Evolutionary conservation across 495 filamentous ascomycete genomes (phyloP), one percentile per base, ranked within the genome.

Genomic region (Penicillium simplicissimum): DNA sequence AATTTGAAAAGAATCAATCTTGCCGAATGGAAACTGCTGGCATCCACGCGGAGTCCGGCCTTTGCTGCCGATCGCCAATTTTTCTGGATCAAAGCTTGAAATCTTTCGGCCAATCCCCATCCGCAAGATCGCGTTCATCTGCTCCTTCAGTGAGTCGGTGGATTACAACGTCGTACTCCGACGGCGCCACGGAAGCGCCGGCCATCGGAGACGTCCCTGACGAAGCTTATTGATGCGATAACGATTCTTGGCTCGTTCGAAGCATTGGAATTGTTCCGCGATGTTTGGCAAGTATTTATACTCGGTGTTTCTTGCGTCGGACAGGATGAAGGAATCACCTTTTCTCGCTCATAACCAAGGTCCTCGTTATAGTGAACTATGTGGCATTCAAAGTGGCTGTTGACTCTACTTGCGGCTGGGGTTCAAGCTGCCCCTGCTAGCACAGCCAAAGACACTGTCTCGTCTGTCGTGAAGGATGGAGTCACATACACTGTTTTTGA

Each of bases 401-500:
- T 55, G 13, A 36, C 53, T 55, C 53, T 55, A n/a, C 53, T 55
- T 5, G 35, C 37, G 15, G 35, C 15, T 17, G 35, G 37, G 23
- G 36, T 13, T 38, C 14, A 7, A 42, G 53, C 53, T 28, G 53
- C 53, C 11, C 53, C 53, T 10, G 53, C 53, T n/a, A 55, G 21
- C 34, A 55, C 55, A 11, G 53, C 54, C 11, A 51, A 47, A 48
- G 56, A 57, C 17, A 58, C 14, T 23, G 47, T 62, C 34, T 82
- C 76, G 7, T 64, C 75, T 45, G 74, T 79, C 33, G 69, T 76
- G 57, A 68, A 75, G 21, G 64, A 78, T 70, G 80, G 79, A 8
- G 70, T 76, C 35, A 74, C 73, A 11, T 80, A 78, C 59, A 83
- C 73, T 52, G 74, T 84, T 19, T 84, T 82, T 63, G 76, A 84